A percentile compares a stretch with the other conserved stretches of the same genome.
Conservation (phyloP, 768 basidiomycete species). For the Trichaptum fuscoviolaceum region DNA sequence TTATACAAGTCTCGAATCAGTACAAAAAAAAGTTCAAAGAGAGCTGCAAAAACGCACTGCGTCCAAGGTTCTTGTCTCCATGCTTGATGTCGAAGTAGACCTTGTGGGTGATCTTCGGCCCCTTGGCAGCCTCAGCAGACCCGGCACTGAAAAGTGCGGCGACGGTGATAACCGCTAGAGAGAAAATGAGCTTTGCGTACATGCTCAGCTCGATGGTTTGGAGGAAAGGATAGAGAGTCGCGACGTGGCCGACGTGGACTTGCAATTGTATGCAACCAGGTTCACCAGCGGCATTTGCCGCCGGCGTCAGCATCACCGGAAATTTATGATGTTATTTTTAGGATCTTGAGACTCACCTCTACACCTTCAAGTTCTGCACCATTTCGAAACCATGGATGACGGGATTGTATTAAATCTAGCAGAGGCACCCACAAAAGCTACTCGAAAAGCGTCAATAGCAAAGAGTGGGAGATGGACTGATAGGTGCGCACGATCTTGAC, state of each 20-base stretch:
- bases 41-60: conserved; percentile 44
- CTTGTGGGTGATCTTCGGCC: conserved; percentile 87
- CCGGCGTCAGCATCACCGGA: neutral
- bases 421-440: conserved; percentile 28
- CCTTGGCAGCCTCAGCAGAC: conserved; percentile 75
- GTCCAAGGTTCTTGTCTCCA: conserved; percentile 80
- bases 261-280: neutral
- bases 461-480: conserved; percentile 76
- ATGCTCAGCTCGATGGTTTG: conserved; percentile 35
- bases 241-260: neutral
- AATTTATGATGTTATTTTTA: conserved; percentile 1
- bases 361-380: neutral
- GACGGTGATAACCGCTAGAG: conserved; percentile 56
- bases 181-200: conserved; percentile 59
- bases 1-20: conserved; percentile 8
- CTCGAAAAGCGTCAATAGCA: conserved; percentile 22
- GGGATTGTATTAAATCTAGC: conserved; percentile 71
- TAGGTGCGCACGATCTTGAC: conserved; percentile 41
- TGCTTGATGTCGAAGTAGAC: conserved; percentile 95
- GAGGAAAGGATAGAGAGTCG: conserved; percentile 13
- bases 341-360: neutral
- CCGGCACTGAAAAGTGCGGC: conserved; percentile 68
- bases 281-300: neutral
- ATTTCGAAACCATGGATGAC: conserved; percentile 50
- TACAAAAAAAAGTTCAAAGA: neutral